Base-by-base conservation (phyloP, 495 filamentous ascomycete genomes). In the Penicillium canariense region DNA sequence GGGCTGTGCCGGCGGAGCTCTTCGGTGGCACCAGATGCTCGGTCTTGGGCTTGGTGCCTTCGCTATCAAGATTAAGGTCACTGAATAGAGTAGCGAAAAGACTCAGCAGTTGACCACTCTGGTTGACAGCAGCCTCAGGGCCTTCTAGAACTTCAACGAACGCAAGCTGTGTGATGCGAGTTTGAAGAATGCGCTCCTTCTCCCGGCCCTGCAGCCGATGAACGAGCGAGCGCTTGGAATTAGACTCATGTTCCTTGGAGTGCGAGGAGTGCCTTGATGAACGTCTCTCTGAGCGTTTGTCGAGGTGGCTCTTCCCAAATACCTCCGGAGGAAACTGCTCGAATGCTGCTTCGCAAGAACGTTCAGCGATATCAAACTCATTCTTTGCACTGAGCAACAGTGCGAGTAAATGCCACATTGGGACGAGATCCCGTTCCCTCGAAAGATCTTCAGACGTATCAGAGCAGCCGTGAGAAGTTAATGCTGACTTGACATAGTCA, bases 111-210 rank as follows among this genome's bases (percentile, higher is more conserved):
- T 95, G 87, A 46, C 89, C 85, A 59, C 86, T 89, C 50, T 84
- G 83, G 60, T 94, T 91, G 30, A 96, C 87, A 10, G 94, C 91
- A 49, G 84, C 81, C 54, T 88, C 84, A 0, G 91, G 81, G 5
- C 90, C 91, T 63, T 96, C 89, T 14, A 88, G 62, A 10, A 91
- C 75, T 69, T 97, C 94, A 10, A 91, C 64, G 32, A 98, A 82
- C 4, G 89, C 80, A 54, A 98, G 77, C 60, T 96, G 90, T 7
- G 91, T 96, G 83, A 98, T 96, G 63, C 93, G 95, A 27, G 96
- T 81, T 68, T 97, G 88, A 20, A 98, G 68, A 23, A 97, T 87
- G 17, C 80, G 77, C 62, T 89, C 87, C 61, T 88, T 93, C 62
- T 96, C 91, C 32, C 83, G 83, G 51, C 81, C 79, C 45, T 86